phyloP scores from a whole-genome alignment of 352 stramenopile species.

The Phytopythium montanum region DNA sequence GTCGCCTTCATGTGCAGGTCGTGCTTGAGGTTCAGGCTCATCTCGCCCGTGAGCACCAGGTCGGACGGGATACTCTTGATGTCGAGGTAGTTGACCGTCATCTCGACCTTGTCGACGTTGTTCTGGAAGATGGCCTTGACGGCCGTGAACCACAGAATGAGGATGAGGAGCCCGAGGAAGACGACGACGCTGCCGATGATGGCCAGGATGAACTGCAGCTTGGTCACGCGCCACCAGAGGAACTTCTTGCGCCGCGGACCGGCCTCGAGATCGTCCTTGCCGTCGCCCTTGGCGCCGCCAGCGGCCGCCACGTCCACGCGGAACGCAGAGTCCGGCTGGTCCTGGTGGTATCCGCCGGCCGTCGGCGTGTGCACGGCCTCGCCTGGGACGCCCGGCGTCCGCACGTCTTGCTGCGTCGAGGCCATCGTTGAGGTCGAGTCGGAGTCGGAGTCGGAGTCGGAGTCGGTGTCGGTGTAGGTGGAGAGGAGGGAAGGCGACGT shows the following conservation, averaged over 20 bases:
- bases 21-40: conserved; percentile 52
- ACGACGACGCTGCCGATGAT: conserved; percentile 37
- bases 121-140: conserved; percentile 58
- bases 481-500: neutral
- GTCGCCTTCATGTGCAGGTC: conserved; percentile 32
- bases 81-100: conserved; percentile 67
- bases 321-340: conserved; percentile 25
- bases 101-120: conserved; percentile 51
- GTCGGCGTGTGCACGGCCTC: conserved; percentile 24
- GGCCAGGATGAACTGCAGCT: conserved; percentile 43
- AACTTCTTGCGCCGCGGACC: conserved; percentile 35
- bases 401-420: conserved; percentile 19
- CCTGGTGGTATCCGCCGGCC: conserved; percentile 17
- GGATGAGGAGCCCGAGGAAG: conserved; percentile 42
- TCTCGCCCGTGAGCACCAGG: conserved; percentile 33
- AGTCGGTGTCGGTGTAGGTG: no score
- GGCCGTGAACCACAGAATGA: conserved; percentile 50
- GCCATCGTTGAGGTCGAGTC: conserved; percentile 9
- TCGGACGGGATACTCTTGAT: conserved; percentile 46
- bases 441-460: no score
- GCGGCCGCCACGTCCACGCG: conserved; percentile 19
- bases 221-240: conserved; percentile 49
- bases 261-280: conserved; percentile 25
- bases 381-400: conserved; percentile 15
- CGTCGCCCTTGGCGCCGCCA: conserved; percentile 14